A percentile compares a stretch with the other conserved stretches of the same genome.
These are phyloP conservation scores for Sinapis alba DNA, from an alignment of 441 rosid genomes.

Conservation along the genomic window DNA sequence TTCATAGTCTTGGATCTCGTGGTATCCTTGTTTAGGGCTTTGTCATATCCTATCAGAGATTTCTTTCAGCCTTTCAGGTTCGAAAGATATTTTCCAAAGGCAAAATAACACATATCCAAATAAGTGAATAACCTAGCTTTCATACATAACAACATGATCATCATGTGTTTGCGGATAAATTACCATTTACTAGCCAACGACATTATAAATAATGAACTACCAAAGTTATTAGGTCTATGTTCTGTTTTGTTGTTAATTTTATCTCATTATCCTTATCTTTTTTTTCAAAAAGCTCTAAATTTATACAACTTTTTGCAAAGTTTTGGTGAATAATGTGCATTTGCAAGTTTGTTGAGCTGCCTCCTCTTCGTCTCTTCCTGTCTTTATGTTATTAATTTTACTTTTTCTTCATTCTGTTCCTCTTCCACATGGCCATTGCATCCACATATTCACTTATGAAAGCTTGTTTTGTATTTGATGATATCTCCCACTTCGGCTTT, in stretches of 20 bases:
- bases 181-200: neutral
- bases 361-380: neutral
- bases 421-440: neutral
- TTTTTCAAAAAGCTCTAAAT: no score
- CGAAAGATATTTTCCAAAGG: neutral
- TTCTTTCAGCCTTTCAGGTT: neutral
- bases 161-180: neutral
- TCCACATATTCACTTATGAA: neutral
- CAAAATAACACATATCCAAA: neutral
- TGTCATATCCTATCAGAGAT: no score
- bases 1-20: no score
- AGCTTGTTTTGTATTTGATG: neutral
- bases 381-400: neutral
- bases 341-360: neutral
- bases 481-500: conserved; percentile 11
- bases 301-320: no score
- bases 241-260: neutral
- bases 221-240: neutral
- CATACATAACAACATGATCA: neutral
- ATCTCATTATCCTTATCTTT: no score
- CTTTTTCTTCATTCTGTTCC: no score
- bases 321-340: no score
- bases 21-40: no score
- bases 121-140: neutral
- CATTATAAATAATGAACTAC: neutral